phyloP scores from a whole-genome alignment of 768 basidiomycete genomes.

The Amanita pallidorosea region DNA sequence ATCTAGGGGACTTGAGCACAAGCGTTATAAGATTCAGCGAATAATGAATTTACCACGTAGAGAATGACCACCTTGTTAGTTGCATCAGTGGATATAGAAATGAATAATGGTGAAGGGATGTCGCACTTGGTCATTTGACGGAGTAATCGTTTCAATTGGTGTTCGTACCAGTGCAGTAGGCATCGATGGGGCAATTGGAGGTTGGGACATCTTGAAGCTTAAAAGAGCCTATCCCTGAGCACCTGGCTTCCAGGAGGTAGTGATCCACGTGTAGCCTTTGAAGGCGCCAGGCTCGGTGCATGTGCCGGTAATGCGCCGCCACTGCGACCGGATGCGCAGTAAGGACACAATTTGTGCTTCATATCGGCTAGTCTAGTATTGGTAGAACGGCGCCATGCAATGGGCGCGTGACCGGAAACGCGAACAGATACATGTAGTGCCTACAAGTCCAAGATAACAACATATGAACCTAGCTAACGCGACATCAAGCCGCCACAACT shows the following conservation, averaged over 20 bases:
- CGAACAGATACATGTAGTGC: no score
- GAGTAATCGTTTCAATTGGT: constrained; percentile 36
- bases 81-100: constrained; percentile 9
- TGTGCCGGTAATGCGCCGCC: not conserved
- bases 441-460: not conserved
- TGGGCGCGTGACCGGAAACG: no score
- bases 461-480: not conserved
- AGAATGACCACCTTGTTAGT: constrained; percentile 48
- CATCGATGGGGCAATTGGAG: constrained; percentile 35
- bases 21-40: constrained; percentile 7
- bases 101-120: constrained; percentile 9
- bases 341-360: no score
- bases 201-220: constrained; percentile 9
- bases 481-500: constrained; percentile 2
- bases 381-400: no score
- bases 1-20: constrained; percentile 36
- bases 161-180: constrained; percentile 20
- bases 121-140: constrained; percentile 65
- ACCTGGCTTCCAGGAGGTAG: constrained; percentile 4
- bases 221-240: constrained; percentile 2
- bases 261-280: not conserved
- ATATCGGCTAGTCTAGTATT: no score
- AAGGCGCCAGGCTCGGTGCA: not conserved
- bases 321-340: no score
- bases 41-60: constrained; percentile 52